These are phyloP conservation scores for Cyclostephanos tholiformis DNA, from an alignment of 108 stramenopile genomes.

Conservation along the genomic window DNA sequence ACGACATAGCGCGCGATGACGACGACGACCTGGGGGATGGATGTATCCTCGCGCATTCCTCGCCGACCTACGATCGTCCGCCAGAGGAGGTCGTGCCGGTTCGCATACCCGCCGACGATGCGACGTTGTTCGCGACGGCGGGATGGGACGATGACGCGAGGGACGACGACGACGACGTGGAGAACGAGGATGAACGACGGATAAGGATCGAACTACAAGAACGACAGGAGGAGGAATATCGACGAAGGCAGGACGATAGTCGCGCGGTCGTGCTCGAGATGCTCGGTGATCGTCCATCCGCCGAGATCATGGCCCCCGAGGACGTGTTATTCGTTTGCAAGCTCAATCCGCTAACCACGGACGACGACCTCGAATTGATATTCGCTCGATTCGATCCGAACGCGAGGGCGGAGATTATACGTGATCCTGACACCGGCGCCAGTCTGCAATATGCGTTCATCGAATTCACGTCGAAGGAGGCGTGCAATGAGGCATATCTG, in stretches of 20 bases:
- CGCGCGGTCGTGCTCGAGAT: slow-evolving; percentile 98
- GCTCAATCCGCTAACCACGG: slow-evolving; percentile 95
- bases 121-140: slow-evolving; percentile 45
- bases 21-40: slow-evolving; percentile 31
- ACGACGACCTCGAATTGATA: slow-evolving; percentile 98
- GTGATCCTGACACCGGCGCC: slow-evolving; percentile 93
- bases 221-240: slow-evolving; percentile 79
- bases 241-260: slow-evolving; percentile 39
- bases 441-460: slow-evolving; percentile 98
- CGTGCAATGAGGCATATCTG: slow-evolving; percentile 95
- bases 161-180: slow-evolving; percentile 53
- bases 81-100: slow-evolving; percentile 77
- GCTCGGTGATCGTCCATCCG: slow-evolving; percentile 89
- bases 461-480: slow-evolving; percentile 87
- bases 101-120: slow-evolving; percentile 71
- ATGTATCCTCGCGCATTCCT: slow-evolving; percentile 48
- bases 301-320: slow-evolving; percentile 91
- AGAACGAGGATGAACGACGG: slow-evolving; percentile 36
- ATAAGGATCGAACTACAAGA: slow-evolving; percentile 40
- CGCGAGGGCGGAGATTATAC: slow-evolving; percentile 91
- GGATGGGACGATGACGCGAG: slow-evolving; percentile 53
- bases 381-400: slow-evolving; percentile 91
- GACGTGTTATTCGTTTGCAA: slow-evolving; percentile 99
- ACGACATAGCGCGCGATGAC: not conserved
- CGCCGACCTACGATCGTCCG: slow-evolving; percentile 77